Percentiles rank a stretch among this genome's conserved stretches.
Evolutionary conservation across 192 early-diverging fungal genomes (phyloP).

Genomic region (Podila clonocystis): DNA sequence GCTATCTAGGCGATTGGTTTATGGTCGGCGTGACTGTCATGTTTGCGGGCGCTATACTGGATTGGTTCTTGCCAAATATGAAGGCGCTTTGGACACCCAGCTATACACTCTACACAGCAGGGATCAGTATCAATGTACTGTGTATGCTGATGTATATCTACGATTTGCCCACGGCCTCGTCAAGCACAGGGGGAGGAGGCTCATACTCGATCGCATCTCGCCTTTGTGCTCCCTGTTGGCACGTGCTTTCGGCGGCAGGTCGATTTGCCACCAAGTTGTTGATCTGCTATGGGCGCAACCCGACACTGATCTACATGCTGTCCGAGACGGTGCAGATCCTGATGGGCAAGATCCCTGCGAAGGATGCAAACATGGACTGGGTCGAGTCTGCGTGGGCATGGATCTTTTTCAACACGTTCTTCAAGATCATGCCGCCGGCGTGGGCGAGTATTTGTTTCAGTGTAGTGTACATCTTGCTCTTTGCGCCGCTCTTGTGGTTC

Average conservation of each 20-base stretch:
- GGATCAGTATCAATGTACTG: slow-evolving; percentile 32
- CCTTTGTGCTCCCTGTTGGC: not conserved
- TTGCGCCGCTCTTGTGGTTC: slow-evolving; percentile 27
- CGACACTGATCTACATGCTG: slow-evolving; percentile 56
- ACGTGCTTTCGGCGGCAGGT: not conserved
- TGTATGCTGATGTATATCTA: slow-evolving; percentile 39
- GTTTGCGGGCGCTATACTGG: slow-evolving; percentile 19
- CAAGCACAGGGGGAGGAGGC: too few relatives aligned
- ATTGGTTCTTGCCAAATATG: slow-evolving; percentile 54
- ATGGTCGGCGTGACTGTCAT: slow-evolving; percentile 13
- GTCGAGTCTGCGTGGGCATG: slow-evolving; percentile 16
- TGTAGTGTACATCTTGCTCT: slow-evolving; percentile 18
- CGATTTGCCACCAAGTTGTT: slow-evolving; percentile 13
- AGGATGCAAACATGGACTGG: slow-evolving; percentile 1
- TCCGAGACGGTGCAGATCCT: slow-evolving; percentile 39
- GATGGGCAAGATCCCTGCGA: slow-evolving; percentile 19
- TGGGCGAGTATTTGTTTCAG: slow-evolving; percentile 40
- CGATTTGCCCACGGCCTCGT: slow-evolving; percentile 17
- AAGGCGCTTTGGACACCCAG: slow-evolving; percentile 67
- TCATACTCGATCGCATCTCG: too few relatives aligned
- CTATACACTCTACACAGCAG: slow-evolving; percentile 53
- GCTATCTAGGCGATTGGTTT: slow-evolving; percentile 26
- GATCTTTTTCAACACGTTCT: slow-evolving; percentile 34
- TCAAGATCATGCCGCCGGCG: slow-evolving; percentile 5
- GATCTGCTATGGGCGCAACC: slow-evolving; percentile 58